A percentile compares a stretch with the other conserved stretches of the same genome.
Evolutionary conservation across 306 rosid species (phyloP).

Genomic region (Delonix regia): DNA sequence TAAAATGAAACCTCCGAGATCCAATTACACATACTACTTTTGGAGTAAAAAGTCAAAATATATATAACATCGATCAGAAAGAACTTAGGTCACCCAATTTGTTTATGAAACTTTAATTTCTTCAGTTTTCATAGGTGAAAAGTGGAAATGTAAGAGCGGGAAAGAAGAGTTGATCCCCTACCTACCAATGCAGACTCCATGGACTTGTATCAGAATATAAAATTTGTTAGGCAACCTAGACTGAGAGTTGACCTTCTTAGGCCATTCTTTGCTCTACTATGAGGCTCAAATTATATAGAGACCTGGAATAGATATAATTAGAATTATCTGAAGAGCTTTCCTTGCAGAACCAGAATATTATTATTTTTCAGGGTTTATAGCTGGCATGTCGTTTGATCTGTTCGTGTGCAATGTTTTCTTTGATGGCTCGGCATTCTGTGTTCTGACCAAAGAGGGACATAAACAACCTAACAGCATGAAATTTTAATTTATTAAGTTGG

Average conservation of each 20-base stretch:
- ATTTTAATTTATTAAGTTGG: not conserved
- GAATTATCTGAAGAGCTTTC: slow-evolving; percentile 17
- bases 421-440: not conserved
- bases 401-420: not conserved
- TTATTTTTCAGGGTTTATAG: not conserved
- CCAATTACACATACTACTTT: slow-evolving; percentile 13
- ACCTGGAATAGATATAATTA: slow-evolving; percentile 17
- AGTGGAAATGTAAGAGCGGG: slow-evolving; percentile 1
- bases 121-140: not conserved
- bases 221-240: slow-evolving; percentile 11
- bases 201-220: not conserved
- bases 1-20: slow-evolving; percentile 29
- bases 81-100: not conserved
- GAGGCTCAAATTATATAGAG: not conserved
- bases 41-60: not conserved
- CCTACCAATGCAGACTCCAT: not conserved
- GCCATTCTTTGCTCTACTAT: not conserved
- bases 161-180: slow-evolving; percentile 6
- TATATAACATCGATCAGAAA: slow-evolving; percentile 3
- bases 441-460: not conserved
- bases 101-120: not conserved
- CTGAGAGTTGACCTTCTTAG: not conserved
- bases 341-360: slow-evolving; percentile 6
- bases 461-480: slow-evolving; percentile 5
- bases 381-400: not conserved